Base-by-base conservation (phyloP, 805 yeast species). In the Wickerhamomyces alni region DNA sequence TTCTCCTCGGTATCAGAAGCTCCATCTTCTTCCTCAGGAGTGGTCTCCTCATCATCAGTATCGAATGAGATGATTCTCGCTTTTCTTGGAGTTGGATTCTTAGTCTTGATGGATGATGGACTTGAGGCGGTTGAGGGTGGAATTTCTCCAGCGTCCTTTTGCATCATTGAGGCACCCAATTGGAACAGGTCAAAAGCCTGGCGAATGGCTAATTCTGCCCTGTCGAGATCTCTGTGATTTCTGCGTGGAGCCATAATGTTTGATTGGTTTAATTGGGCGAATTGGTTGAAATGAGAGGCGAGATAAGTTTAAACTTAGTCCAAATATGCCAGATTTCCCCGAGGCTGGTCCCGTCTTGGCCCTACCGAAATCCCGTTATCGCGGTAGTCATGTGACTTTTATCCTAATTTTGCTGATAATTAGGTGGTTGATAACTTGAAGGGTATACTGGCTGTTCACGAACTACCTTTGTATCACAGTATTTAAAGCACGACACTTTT, bases 181-280 rank as follows among this genome's bases (percentile, higher is more conserved):
- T 51, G 52, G 39, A 53, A 39, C 15, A 51, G 41, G 40, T 47
- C 51, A 21, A 53, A 51, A 5, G 56, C 58, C 39, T 51, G 52
- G 29, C 51, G 50, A 36, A 53, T 40, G 12, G 51, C 51, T 17
- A 44, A 30, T 33, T 51, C 54, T 7, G 54, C 52, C 21, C 41
- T 44, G 8, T 42, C 44, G 8, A 45, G 26, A 2, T 40, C 40
- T 4, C 38, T 43, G 8, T 26, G 2, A 8, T 21, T 21, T 18
- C 35, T 40, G 13, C 31, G 38, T 25, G 41, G 24, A 19, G 37
- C 19, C 44, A 34, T 41, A 11, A 5, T 32, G 15, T 34, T 17
- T 17, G 8, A 13, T 6, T 26, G 28, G 8, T 9, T 27, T 21
- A 15, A 17, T 32, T 15, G 35, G 9, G 9, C 9, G 24, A 21